Conservation (phyloP, 1,139 yeast species). For the Debaryomyces subglobosus region DNA sequence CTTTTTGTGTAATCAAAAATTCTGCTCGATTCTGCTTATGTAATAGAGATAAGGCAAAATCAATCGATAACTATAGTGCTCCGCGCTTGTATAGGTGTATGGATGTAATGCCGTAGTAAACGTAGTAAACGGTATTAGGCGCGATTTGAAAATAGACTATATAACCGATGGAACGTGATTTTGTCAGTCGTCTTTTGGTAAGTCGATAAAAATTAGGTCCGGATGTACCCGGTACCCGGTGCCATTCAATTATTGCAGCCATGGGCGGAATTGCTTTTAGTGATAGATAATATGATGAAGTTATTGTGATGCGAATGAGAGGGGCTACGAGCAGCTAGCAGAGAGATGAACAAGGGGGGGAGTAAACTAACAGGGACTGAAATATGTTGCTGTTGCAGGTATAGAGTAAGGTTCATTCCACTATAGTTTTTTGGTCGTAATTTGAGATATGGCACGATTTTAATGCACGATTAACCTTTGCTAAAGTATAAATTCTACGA, state of each 20-base stretch:
- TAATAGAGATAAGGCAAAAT: constrained; percentile 8
- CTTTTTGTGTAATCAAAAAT: constrained; percentile 6
- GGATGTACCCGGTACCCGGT: background rate
- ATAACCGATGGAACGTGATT: background rate
- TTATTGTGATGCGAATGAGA: background rate
- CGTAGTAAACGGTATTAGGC: background rate
- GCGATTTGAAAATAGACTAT: background rate
- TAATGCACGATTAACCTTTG: background rate
- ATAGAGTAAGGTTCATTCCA: background rate
- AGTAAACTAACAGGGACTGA: background rate
- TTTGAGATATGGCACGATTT: background rate
- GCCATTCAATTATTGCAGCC: background rate
- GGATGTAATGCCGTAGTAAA: background rate
- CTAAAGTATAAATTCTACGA: background rate
- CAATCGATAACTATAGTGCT: background rate
- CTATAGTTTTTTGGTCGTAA: background rate
- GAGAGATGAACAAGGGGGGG: too few relatives aligned
- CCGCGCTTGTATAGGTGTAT: background rate
- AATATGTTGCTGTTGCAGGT: background rate
- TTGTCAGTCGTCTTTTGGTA: background rate
- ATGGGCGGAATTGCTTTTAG: background rate
- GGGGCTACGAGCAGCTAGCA: too few relatives aligned
- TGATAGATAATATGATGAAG: background rate
- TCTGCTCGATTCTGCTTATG: constrained; percentile 2
- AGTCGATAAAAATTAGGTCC: background rate